phyloP scores from a whole-genome alignment of 495 filamentous ascomycete genomes.

The Letharia lupina region DNA sequence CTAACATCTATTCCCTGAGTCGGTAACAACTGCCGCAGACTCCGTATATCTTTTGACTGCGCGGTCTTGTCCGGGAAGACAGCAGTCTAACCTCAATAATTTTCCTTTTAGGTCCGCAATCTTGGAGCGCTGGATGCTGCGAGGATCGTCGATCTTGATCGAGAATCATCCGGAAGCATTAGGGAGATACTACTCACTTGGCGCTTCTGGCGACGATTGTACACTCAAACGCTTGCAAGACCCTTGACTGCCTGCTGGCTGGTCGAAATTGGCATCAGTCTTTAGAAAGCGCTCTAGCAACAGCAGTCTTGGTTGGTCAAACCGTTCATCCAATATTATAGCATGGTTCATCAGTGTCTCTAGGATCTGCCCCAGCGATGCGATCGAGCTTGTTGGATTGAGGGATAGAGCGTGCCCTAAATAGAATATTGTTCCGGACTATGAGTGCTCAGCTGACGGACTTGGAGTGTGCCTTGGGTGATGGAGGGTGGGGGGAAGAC shows the following conservation, averaged over 20 bases:
- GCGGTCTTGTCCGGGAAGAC: neutral
- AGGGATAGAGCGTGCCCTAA: no score
- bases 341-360: neutral
- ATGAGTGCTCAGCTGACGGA: neutral
- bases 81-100: neutral
- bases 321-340: neutral
- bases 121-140: neutral
- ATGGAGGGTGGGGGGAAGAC: neutral
- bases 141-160: neutral
- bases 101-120: neutral
- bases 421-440: no score
- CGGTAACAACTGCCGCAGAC: neutral
- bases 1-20: neutral
- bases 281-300: neutral
- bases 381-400: neutral
- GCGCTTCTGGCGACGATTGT: neutral
- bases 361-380: neutral
- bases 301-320: neutral
- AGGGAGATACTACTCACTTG: neutral
- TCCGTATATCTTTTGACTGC: neutral
- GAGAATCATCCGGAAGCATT: neutral
- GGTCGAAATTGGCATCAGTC: no score
- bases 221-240: no score
- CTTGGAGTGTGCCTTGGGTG: neutral
- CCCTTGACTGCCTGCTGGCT: no score